Base-by-base conservation (phyloP, 768 basidiomycete genomes). In the Inosperma sp. region DNA sequence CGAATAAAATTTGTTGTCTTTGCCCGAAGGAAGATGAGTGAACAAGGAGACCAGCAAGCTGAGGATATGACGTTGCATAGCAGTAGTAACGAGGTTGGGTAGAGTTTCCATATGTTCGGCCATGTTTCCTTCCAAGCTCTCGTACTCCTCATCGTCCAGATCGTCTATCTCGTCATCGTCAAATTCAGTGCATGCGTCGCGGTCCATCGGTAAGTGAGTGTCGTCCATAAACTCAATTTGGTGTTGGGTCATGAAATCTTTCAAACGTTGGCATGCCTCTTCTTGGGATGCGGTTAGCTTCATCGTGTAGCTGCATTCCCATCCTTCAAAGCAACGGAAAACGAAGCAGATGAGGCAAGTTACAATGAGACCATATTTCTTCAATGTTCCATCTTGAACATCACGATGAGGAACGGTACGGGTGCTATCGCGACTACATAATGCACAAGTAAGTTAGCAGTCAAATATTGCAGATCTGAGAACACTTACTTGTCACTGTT, bases 281-380 rank as follows among this genome's bases (percentile, higher is more conserved):
- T 45, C 30, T 33, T 45, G 43, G 26, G 43, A 27, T 7, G 26
- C 27, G 12, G 43, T 45, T 30, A 45, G 43, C 43, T 26, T 33
- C 43, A 45, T 45, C 26, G 19, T 17, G 19, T 45, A 45, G 27
- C 43, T 33, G 30, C 27, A 45, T 33, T 45, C 43, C 43, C 43
- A 45, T 30, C 43, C 43, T 45, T 45, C 21, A 45, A 45, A 45
- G 43, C 43, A 45, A 26, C 43, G n/a, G 43, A 45, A 45, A 12
- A 33, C 19, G 12, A 45, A 45, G 21, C 16, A 8, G 10, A 45
- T 30, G 21, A 45, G 43, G 30, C 43, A 45, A 45, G 43, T 45
- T 45, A 45, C 43, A 33, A 45, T 40, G 2, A 40, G 30, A 33
- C 43, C 26, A 26, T 45, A 45, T 27, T 45, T 45, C 43, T 45